Percentiles rank a stretch among this genome's conserved stretches.
phyloP scores from a whole-genome alignment of 306 rosid species.

The Prunus mume region DNA sequence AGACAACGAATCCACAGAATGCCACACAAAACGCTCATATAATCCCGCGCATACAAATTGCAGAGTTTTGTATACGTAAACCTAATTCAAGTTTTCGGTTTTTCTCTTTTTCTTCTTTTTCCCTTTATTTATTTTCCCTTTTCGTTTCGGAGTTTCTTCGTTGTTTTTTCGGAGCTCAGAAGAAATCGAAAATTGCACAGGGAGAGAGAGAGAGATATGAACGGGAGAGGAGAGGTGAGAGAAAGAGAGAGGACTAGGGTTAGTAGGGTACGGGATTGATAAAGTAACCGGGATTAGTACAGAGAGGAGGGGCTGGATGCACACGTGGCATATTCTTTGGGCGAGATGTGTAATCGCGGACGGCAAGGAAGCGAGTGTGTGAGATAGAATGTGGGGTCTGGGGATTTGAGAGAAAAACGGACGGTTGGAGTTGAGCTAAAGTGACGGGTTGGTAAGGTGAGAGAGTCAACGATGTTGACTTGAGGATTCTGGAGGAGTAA shows the following conservation, averaged over 20 bases:
- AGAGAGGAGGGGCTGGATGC: neutral
- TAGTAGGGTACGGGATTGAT: constrained; percentile 26
- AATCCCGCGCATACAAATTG: constrained; percentile 31
- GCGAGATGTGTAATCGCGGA: constrained; percentile 25
- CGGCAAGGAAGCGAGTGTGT: constrained; percentile 32
- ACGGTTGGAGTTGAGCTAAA: constrained; percentile 9
- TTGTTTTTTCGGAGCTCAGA: neutral
- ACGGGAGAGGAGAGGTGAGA: constrained; percentile 3
- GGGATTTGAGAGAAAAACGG: neutral
- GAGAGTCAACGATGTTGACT: neutral
- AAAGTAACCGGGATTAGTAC: constrained; percentile 17
- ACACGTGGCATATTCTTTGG: constrained; percentile 44
- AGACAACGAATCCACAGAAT: constrained; percentile 1
- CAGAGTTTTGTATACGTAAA: neutral
- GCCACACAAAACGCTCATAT: constrained; percentile 25
- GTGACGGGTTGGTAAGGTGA: neutral
- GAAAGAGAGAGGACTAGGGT: constrained; percentile 41
- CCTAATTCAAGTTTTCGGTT: constrained; percentile 8
- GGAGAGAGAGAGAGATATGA: neutral
- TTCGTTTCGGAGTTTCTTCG: neutral
- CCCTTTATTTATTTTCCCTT: neutral
- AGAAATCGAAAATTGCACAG: neutral
- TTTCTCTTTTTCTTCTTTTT: neutral
- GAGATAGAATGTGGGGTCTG: neutral
- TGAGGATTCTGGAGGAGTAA: neutral